These are phyloP conservation scores for Schwanniomyces occidentalis DNA, from an alignment of 805 yeast genomes.

Conservation along the genomic window DNA sequence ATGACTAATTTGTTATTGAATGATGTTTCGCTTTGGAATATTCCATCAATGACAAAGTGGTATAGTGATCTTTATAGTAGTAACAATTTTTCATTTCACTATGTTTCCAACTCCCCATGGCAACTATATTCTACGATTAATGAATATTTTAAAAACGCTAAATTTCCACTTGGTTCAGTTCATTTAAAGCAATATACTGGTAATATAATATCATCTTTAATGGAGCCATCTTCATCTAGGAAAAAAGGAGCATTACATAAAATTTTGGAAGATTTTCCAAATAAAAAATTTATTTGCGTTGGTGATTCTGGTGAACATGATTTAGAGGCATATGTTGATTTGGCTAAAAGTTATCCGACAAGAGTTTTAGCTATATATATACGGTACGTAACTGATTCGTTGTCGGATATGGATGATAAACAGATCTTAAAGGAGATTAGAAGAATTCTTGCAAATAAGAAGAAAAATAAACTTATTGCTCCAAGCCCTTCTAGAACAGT, in stretches of 20 bases:
- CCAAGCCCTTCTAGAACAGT: constrained; percentile 16
- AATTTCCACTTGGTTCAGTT: constrained; percentile 77
- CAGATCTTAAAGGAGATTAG: constrained; percentile 31
- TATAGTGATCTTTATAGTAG: constrained; percentile 48
- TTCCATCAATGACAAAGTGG: constrained; percentile 77
- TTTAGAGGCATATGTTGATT: constrained; percentile 81
- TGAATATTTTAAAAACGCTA: constrained; percentile 53
- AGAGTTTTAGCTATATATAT: constrained; percentile 76
- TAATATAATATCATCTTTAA: constrained; percentile 71
- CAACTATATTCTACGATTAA: constrained; percentile 68
- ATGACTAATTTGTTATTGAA: constrained; percentile 75
- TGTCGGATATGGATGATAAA: constrained; percentile 54
- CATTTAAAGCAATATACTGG: constrained; percentile 90
- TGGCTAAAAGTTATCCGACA: constrained; percentile 61
- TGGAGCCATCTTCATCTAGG: constrained; percentile 85
- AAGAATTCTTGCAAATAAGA: constrained; percentile 16
- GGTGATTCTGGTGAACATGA: constrained; percentile 98
- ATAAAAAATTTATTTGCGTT: constrained; percentile 74
- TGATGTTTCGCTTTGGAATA: constrained; percentile 63
- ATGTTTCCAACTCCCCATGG: constrained; percentile 95
- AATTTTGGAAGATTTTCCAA: constrained; percentile 71
- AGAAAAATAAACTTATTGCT: constrained; percentile 9
- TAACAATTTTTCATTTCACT: constrained; percentile 69
- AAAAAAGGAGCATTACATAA: constrained; percentile 66
- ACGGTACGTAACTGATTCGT: constrained; percentile 69